A percentile compares a stretch with the other conserved stretches of the same genome.
Evolutionary conservation across 2,329 filamentous ascomycete species (phyloP).

Genomic region (Simplicillium sp.): DNA sequence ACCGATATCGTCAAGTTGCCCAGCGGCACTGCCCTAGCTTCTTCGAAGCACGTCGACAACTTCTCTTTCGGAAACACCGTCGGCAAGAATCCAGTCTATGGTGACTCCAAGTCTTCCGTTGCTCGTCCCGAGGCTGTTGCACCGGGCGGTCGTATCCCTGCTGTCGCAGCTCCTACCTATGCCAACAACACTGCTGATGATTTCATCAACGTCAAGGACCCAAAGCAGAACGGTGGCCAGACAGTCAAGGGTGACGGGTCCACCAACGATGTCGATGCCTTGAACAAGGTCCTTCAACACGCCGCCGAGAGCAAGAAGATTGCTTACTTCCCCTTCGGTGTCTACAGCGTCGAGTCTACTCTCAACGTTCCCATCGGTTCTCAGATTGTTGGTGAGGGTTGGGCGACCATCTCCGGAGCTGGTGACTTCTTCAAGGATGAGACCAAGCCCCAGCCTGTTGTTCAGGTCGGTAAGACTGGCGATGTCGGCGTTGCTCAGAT

Average conservation of each 20-base stretch:
- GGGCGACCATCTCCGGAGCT: conserved; percentile 38
- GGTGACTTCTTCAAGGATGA: conserved; percentile 32
- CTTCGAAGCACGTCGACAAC: conserved; percentile 22
- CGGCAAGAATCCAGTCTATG: conserved; percentile 26
- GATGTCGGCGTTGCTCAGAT: conserved; percentile 41
- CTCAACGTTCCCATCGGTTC: conserved; percentile 26
- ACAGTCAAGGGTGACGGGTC: conserved; percentile 26
- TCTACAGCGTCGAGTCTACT: conserved; percentile 16
- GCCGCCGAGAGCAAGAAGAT: conserved; percentile 21
- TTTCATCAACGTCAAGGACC: conserved; percentile 27
- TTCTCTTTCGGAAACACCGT: conserved; percentile 33
- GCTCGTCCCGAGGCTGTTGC: conserved; percentile 23
- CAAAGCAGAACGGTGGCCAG: conserved; percentile 16
- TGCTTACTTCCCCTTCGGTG: conserved; percentile 19
- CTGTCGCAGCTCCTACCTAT: conserved; percentile 28
- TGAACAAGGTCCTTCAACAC: conserved; percentile 26
- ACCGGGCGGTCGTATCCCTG: conserved; percentile 24
- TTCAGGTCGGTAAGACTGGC: conserved; percentile 16
- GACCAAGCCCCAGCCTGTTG: conserved; percentile 35
- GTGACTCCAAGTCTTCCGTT: conserved; percentile 17
- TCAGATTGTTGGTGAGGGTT: conserved; percentile 44
- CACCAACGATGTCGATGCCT: conserved; percentile 23
- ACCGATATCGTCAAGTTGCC: conserved; percentile 23
- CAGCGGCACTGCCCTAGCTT: conserved; percentile 18
- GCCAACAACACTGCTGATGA: conserved; percentile 17